Conservation (phyloP, 2,329 filamentous ascomycete genomes). For the Beauveria asiatica region DNA sequence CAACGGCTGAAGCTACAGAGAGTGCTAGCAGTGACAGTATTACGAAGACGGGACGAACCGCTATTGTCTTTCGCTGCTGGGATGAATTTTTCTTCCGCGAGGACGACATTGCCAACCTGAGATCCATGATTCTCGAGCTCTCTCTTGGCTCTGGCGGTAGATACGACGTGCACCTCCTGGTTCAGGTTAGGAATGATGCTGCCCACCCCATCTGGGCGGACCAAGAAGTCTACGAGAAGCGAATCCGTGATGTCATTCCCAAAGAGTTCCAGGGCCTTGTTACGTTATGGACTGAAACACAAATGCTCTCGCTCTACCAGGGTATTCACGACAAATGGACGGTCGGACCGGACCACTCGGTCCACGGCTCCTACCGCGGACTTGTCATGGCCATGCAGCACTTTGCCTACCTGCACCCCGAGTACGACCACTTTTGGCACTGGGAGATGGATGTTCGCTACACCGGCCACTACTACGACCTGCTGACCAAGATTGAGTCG, state of each 20-base stretch:
- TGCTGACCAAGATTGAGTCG: constrained; percentile 58
- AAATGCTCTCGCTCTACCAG: constrained; percentile 87
- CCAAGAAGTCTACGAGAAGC: constrained; percentile 56
- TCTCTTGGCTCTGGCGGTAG: constrained; percentile 73
- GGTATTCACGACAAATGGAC: constrained; percentile 71
- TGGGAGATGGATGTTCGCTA: constrained; percentile 94
- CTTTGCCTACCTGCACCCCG: constrained; percentile 79
- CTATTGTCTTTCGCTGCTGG: constrained; percentile 76
- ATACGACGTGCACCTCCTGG: constrained; percentile 77
- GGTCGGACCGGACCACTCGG: constrained; percentile 58
- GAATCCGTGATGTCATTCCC: constrained; percentile 61
- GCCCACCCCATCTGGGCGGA: constrained; percentile 72
- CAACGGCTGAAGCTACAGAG: background rate
- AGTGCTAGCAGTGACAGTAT: constrained; percentile 14
- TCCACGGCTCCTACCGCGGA: constrained; percentile 88
- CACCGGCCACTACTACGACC: constrained; percentile 75
- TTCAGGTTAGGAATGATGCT: constrained; percentile 74
- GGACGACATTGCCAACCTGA: constrained; percentile 73
- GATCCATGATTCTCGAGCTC: constrained; percentile 77
- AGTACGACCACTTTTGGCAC: constrained; percentile 89
- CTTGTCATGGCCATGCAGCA: constrained; percentile 92
- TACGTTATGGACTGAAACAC: constrained; percentile 86
- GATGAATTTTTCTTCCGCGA: constrained; percentile 69
- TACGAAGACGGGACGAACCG: constrained; percentile 50
- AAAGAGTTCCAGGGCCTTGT: constrained; percentile 82